Evolutionary conservation across 768 basidiomycete genomes (phyloP).

Genomic region (Boletellus ananiceps): DNA sequence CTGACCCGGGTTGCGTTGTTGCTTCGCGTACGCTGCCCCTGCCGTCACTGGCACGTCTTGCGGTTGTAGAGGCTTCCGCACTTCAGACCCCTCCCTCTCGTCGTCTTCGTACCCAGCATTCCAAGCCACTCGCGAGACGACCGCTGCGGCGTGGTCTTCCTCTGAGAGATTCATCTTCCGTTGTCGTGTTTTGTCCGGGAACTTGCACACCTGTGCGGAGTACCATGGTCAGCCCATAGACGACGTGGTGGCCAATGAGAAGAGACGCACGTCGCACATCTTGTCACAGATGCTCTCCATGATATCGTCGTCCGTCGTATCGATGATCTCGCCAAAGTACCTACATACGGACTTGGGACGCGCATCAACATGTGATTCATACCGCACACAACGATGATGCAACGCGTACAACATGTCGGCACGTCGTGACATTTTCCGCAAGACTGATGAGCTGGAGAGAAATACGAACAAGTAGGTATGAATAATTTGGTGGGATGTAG

Average conservation of each 20-base stretch:
- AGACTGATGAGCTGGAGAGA: conserved; percentile 41
- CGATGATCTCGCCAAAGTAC: conserved; percentile 73
- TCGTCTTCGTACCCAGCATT: conserved; percentile 28
- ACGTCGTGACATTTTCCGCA: conserved; percentile 55
- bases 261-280: conserved; percentile 73
- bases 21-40: not conserved
- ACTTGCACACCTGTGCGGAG: conserved; percentile 65
- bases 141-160: conserved; percentile 29
- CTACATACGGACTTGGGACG: conserved; percentile 60
- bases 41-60: conserved; percentile 1
- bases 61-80: not conserved
- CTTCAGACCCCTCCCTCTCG: conserved; percentile 16
- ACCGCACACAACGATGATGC: not conserved
- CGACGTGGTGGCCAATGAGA: not conserved
- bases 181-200: conserved; percentile 58
- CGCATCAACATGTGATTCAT: not conserved
- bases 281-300: conserved; percentile 55
- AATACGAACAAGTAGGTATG: not conserved
- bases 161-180: conserved; percentile 49
- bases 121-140: conserved; percentile 17
- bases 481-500: conserved; percentile 11
- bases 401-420: conserved; percentile 65
- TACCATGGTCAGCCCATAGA: not conserved
- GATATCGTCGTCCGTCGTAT: conserved; percentile 40
- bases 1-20: conserved; percentile 6